Evolutionary conservation across 345 rosid species (phyloP).

Genomic region (Salix dunnii): DNA sequence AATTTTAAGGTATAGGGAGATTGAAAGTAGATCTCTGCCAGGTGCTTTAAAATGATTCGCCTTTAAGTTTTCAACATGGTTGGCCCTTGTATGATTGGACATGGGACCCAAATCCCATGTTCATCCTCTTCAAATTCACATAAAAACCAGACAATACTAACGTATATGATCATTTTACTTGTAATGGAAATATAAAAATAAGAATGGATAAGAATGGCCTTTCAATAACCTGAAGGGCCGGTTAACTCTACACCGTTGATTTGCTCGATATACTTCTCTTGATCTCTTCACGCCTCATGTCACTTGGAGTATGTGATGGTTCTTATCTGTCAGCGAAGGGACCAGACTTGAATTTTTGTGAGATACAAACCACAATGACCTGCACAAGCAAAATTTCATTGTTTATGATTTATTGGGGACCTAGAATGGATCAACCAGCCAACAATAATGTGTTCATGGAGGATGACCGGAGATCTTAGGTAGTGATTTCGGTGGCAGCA

Average conservation of each 20-base stretch:
- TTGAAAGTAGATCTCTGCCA: background rate
- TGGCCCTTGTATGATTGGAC: too few species aligned
- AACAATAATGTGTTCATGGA: background rate
- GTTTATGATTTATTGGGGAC: background rate
- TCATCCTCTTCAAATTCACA: background rate
- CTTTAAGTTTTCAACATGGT: too few species aligned
- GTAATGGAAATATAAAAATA: too few species aligned
- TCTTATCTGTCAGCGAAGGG: slow-evolving; percentile 15
- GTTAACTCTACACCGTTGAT: slow-evolving; percentile 13
- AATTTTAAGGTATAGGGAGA: background rate
- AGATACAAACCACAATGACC: background rate
- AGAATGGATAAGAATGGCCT: slow-evolving; percentile 9
- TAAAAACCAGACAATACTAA: background rate
- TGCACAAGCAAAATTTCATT: background rate
- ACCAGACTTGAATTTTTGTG: background rate
- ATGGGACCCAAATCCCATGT: background rate
- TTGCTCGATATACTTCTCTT: background rate
- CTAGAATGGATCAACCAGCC: background rate
- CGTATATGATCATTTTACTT: background rate
- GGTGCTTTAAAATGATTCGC: background rate
- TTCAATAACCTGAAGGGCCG: slow-evolving; percentile 20
- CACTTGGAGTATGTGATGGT: background rate
- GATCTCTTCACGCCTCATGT: too few species aligned
- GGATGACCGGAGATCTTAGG: background rate
- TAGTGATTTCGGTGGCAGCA: background rate